Evolutionary conservation across 148 eudicot species (phyloP).

Genomic region (Vaccinium vitisidaea): DNA sequence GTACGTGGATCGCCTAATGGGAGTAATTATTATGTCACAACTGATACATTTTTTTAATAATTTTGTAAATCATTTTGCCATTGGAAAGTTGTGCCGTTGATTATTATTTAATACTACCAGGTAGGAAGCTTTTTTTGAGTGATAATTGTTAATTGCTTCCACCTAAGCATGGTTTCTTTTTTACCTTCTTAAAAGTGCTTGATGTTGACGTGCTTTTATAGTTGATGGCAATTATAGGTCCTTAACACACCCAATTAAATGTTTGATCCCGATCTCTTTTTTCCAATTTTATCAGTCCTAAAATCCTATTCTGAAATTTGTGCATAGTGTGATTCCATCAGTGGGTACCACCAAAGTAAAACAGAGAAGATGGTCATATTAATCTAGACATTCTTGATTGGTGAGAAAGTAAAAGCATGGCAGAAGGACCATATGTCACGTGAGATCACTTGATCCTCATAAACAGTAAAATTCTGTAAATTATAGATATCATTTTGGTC

Average conservation of each 20-base stretch:
- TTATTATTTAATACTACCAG: background rate
- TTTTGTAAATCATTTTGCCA: background rate
- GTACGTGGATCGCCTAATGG: background rate
- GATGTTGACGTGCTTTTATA: background rate
- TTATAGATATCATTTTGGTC: too few species aligned
- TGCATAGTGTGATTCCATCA: background rate
- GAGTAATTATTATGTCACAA: slow-evolving; percentile 8
- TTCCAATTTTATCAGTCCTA: background rate
- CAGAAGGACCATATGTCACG: background rate
- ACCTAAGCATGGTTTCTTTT: background rate
- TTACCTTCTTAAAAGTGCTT: background rate
- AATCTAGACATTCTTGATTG: too few species aligned
- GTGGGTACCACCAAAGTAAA: too few species aligned
- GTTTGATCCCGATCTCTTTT: background rate
- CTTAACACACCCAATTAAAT: background rate
- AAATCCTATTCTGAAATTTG: background rate
- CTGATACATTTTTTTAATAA: background rate
- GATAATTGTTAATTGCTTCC: background rate
- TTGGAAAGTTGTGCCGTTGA: background rate
- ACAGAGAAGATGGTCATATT: too few species aligned
- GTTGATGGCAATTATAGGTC: background rate
- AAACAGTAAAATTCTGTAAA: background rate
- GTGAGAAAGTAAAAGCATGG: too few species aligned
- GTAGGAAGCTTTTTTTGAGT: background rate
- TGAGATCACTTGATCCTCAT: background rate